Conservation (phyloP, 2,329 filamentous ascomycete species). For the Verticillium dahliae region DNA sequence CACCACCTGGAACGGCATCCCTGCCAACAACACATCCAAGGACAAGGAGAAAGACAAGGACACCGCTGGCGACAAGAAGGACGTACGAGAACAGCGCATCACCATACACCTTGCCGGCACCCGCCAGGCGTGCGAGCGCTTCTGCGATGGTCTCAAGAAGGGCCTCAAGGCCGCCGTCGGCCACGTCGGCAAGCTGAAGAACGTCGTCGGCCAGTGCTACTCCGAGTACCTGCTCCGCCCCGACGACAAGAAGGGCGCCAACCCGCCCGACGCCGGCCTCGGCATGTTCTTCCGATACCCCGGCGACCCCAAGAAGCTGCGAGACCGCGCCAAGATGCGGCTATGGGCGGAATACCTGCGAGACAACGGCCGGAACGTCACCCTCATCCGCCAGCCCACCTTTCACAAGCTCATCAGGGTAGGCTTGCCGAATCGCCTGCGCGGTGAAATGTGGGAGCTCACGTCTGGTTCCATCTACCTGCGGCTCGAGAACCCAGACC, state of each 20-base stretch:
- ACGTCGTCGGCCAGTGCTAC: constrained; percentile 78
- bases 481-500: constrained; percentile 74
- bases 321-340: constrained; percentile 94
- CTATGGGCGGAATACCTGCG: constrained; percentile 94
- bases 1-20: constrained; percentile 84
- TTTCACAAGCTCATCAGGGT: constrained; percentile 97
- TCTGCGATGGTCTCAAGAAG: constrained; percentile 92
- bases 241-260: constrained; percentile 54
- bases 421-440: constrained; percentile 83
- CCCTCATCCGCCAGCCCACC: constrained; percentile 87
- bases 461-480: constrained; percentile 87
- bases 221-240: constrained; percentile 73
- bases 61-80: constrained; percentile 30
- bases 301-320: constrained; percentile 86
- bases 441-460: constrained; percentile 94
- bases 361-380: constrained; percentile 91
- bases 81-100: constrained; percentile 67
- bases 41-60: constrained; percentile 38
- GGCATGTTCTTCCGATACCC: constrained; percentile 92
- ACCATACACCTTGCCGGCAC: constrained; percentile 88
- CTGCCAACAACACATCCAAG: constrained; percentile 49
- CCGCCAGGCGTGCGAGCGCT: constrained; percentile 83
- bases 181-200: constrained; percentile 77
- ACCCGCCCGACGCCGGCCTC: constrained; percentile 83
- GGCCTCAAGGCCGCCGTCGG: constrained; percentile 81